Evolutionary conservation across 2,329 filamentous ascomycete species (phyloP).

Genomic region (Phyllachora maydis): DNA sequence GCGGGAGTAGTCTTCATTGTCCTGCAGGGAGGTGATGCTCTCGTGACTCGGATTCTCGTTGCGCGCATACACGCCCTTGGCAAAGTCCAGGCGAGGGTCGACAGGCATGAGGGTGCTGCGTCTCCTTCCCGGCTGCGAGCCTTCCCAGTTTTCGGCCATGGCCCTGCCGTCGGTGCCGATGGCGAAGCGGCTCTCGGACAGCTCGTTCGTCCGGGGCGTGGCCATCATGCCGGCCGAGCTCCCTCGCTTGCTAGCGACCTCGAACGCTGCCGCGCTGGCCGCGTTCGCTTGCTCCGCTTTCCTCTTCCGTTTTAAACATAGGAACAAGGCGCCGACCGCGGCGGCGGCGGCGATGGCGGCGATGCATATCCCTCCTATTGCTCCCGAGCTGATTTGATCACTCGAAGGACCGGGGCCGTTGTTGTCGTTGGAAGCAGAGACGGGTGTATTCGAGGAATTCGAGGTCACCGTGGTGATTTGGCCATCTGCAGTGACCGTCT

Average conservation of each 20-base stretch:
- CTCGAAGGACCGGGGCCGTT: slow-evolving; percentile 3
- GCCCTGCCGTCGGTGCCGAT: slow-evolving; percentile 1
- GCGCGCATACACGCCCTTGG: slow-evolving; percentile 32
- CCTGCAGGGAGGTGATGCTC: slow-evolving; percentile 40
- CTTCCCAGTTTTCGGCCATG: slow-evolving; percentile 11
- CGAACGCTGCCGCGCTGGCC: slow-evolving; percentile 19
- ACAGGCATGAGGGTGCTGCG: slow-evolving; percentile 34
- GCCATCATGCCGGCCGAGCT: slow-evolving; percentile 27
- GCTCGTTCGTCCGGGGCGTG: slow-evolving; percentile 19
- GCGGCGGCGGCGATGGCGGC: slow-evolving; percentile 24
- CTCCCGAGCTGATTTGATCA: slow-evolving; percentile 19
- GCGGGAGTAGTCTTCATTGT: slow-evolving; percentile 45
- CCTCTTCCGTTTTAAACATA: slow-evolving; percentile 13
- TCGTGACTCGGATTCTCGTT: slow-evolving; percentile 36
- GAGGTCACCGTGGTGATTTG: slow-evolving; percentile 33
- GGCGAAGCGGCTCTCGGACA: slow-evolving; percentile 12
- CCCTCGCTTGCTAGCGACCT: slow-evolving; percentile 24
- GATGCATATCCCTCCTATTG: slow-evolving; percentile 29
- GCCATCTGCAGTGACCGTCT: slow-evolving; percentile 34
- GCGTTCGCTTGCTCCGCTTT: slow-evolving; percentile 19
- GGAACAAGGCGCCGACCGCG: slow-evolving; percentile 17
- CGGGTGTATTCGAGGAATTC: slow-evolving; percentile 16
- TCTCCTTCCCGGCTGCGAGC: slow-evolving; percentile 16
- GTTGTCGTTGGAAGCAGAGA: slow-evolving; percentile 5
- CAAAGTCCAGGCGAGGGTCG: slow-evolving; percentile 42